A percentile compares a stretch with the other conserved stretches of the same genome.
Evolutionary conservation across 164 flowering plant genomes (phyloP).

Genomic region (Warburgia ugandensis): DNA sequence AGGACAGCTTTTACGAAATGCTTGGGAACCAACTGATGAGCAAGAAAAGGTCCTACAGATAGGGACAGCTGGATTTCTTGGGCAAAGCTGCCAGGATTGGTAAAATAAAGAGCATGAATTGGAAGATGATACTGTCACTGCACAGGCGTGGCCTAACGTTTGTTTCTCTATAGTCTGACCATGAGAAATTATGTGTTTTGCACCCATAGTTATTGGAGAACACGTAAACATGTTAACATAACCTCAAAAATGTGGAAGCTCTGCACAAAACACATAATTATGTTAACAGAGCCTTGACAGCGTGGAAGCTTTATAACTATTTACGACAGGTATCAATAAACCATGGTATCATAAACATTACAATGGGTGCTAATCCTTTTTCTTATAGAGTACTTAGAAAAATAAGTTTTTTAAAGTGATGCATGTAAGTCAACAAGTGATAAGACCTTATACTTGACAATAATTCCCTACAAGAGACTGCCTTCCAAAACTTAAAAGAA

Average conservation of each 20-base stretch:
- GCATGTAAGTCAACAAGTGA: too few relatives aligned
- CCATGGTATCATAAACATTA: too few relatives aligned
- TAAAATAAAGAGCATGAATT: slow-evolving; percentile 24
- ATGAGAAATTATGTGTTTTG: slow-evolving; percentile 25
- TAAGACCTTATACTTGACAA: too few relatives aligned
- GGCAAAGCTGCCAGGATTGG: slow-evolving; percentile 13
- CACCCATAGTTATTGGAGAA: slow-evolving; percentile 32
- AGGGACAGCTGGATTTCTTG: slow-evolving; percentile 19
- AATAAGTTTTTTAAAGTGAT: too few relatives aligned
- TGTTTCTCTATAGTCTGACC: slow-evolving; percentile 25
- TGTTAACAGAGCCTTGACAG: too few relatives aligned
- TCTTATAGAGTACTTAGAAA: too few relatives aligned
- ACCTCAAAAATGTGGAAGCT: slow-evolving; percentile 15
- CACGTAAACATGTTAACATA: slow-evolving; percentile 34
- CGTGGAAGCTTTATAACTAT: too few relatives aligned
- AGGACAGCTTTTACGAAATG: slow-evolving; percentile 19
- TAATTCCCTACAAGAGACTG: too few relatives aligned
- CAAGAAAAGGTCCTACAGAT: slow-evolving; percentile 18
- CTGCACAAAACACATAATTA: background rate
- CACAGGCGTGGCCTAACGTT: slow-evolving; percentile 30
- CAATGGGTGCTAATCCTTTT: too few relatives aligned
- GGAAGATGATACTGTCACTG: slow-evolving; percentile 27
- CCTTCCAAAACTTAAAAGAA: too few relatives aligned
- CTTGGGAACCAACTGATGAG: slow-evolving; percentile 22
- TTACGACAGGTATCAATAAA: too few relatives aligned